Conservation (phyloP, 2,329 filamentous ascomycete species). For the Penicillium sp. region DNA sequence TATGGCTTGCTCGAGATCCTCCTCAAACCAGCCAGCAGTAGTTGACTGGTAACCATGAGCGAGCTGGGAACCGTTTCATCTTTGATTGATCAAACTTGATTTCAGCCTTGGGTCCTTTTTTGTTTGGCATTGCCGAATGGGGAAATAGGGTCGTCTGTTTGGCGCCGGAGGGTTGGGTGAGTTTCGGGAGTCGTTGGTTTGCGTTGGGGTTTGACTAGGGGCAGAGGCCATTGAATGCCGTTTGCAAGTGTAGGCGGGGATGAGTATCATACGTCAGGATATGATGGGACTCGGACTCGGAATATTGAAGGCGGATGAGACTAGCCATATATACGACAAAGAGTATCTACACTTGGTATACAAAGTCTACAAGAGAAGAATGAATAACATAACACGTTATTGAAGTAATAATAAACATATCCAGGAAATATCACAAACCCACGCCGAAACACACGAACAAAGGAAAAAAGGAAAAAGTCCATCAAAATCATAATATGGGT, state of each 20-base stretch:
- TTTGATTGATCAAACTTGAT: too few relatives aligned
- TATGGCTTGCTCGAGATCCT: too few relatives aligned
- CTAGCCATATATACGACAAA: background rate
- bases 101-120: too few relatives aligned
- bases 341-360: background rate
- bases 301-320: background rate
- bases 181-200: too few relatives aligned
- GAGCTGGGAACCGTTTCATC: too few relatives aligned
- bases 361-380: background rate
- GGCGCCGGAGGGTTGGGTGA: background rate
- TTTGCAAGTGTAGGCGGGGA: background rate
- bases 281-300: too few relatives aligned
- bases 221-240: background rate
- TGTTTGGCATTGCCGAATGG: too few relatives aligned
- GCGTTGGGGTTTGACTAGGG: too few relatives aligned
- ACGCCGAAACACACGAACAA: slow-evolving; percentile 19
- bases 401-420: slow-evolving; percentile 11
- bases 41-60: too few relatives aligned
- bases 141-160: background rate
- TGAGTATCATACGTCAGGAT: background rate
- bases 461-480: slow-evolving; percentile 20
- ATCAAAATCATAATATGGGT: slow-evolving; percentile 39
- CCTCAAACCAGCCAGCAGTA: too few relatives aligned
- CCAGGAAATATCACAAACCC: slow-evolving; percentile 14
- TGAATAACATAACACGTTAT: background rate